Evolutionary conservation across 192 early-diverging fungal genomes (phyloP), one percentile per base, ranked within the genome.

Genomic region (Phycomyces nitens): DNA sequence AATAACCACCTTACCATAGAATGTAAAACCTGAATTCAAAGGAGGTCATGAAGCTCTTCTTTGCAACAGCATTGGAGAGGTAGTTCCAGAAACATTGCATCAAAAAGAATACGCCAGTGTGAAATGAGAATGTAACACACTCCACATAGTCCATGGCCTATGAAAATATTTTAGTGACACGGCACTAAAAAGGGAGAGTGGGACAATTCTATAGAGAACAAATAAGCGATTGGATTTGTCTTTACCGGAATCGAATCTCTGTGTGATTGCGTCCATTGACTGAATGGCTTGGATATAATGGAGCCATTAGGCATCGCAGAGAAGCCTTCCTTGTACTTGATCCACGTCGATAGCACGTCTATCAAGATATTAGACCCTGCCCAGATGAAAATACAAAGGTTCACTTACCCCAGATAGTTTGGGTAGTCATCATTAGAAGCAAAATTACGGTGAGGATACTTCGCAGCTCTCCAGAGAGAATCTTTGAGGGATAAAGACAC

Each of bases 51-150:
- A 80, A 80, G 5, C 56, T 62, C 9, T 68, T 62, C 24, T 77
- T 77, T 29, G 72, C 75, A 11, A 80, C 58, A 39, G 56, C 58
- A 23, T 75, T 71, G 8, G 65, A 69, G 34, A 80, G 61, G 61
- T 80, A 80, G 52, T 77, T 73, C 78, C 78, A 80, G 60, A 80
- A 80, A n/a, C 71, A 74, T 65, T 77, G 78, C 29, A 80, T 7
- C 0, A 80, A 62, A 41, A 80, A 77, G 55, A 80, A 69, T 7
- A 70, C 54, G 12, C 75, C 64, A 38, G 75, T 76, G 44, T 56
- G 38, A 20, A 70, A 53, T 16, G 64, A 60, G 22, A 61, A 65
- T 34, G 63, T 51, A 0, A 60, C 29, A 23, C 71, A 68, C 64
- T 62, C 44, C n/a, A 62, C 51, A 40, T 60, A 69, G 56, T 65